Conservation (phyloP, 306 rosid species). For the Crataegus laevigata region DNA sequence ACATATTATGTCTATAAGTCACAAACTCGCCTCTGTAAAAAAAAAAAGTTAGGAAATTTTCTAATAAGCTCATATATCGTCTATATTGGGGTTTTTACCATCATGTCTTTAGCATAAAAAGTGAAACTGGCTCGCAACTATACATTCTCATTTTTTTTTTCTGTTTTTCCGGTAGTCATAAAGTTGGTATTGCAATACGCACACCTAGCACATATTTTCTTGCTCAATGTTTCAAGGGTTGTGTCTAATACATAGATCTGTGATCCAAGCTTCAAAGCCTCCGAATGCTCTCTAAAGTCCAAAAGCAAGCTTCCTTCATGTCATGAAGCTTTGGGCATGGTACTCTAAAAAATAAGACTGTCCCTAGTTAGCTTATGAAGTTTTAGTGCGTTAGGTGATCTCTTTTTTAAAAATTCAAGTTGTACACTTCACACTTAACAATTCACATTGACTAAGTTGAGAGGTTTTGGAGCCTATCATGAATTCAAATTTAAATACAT, state of each 20-base stretch:
- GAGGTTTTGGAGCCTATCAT: background rate
- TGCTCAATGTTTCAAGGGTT: background rate
- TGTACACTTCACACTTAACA: background rate
- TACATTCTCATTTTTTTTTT: background rate
- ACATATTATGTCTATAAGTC: too few species aligned
- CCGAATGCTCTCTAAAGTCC: background rate
- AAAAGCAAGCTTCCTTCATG: conserved; percentile 15
- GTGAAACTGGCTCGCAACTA: too few species aligned
- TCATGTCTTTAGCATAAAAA: too few species aligned
- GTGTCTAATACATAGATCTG: background rate
- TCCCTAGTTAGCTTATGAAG: background rate
- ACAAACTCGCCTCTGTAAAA: too few species aligned
- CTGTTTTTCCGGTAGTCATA: background rate
- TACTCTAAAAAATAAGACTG: conserved; percentile 14
- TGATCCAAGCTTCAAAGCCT: background rate
- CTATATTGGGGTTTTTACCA: too few species aligned
- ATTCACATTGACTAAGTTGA: background rate
- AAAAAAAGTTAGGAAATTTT: too few species aligned
- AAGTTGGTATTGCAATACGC: background rate
- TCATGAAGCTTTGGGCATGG: background rate
- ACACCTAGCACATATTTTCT: background rate
- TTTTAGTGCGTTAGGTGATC: conserved; percentile 30
- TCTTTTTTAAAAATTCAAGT: background rate
- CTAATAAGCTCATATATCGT: too few species aligned
- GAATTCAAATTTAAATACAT: conserved; percentile 1